phyloP scores from a whole-genome alignment of 768 basidiomycete genomes.

The Ephemerocybe angulata region DNA sequence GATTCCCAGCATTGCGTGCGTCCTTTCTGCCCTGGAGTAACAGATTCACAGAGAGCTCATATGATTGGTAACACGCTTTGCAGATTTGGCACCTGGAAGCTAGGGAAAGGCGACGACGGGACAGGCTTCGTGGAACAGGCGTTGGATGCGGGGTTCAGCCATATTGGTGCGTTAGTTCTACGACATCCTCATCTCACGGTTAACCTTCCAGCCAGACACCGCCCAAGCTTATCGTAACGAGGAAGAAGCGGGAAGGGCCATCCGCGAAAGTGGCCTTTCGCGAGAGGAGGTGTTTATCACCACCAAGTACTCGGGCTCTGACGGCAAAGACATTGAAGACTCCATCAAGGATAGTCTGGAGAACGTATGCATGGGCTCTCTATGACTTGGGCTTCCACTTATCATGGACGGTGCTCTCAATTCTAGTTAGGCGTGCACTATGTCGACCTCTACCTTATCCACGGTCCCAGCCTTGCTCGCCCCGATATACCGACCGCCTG shows the following conservation, averaged over 20 bases:
- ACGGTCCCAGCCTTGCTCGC: slow-evolving; percentile 47
- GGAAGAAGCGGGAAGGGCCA: slow-evolving; percentile 49
- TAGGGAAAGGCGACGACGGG: slow-evolving; percentile 53
- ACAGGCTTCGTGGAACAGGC: slow-evolving; percentile 60
- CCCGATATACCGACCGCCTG: slow-evolving; percentile 62
- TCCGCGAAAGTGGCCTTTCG: slow-evolving; percentile 52
- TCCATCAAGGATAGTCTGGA: slow-evolving; percentile 55
- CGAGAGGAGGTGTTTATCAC: slow-evolving; percentile 62
- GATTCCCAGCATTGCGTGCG: slow-evolving; percentile 46
- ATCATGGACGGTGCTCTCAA: background rate
- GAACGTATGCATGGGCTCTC: slow-evolving; percentile 36
- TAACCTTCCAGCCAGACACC: slow-evolving; percentile 40
- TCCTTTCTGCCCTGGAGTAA: background rate
- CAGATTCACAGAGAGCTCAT: background rate
- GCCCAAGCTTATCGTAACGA: slow-evolving; percentile 63
- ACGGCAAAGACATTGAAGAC: slow-evolving; percentile 49
- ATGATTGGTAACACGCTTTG: background rate
- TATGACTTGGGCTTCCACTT: background rate
- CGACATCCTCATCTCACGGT: background rate
- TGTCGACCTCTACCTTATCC: slow-evolving; percentile 72
- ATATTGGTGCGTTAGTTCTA: slow-evolving; percentile 46
- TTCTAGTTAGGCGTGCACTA: slow-evolving; percentile 57
- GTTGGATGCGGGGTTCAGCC: slow-evolving; percentile 55
- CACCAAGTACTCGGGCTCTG: slow-evolving; percentile 56
- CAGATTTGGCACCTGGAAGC: slow-evolving; percentile 60